phyloP scores from a whole-genome alignment of 345 rosid species.

The Eucalyptus globulus region DNA sequence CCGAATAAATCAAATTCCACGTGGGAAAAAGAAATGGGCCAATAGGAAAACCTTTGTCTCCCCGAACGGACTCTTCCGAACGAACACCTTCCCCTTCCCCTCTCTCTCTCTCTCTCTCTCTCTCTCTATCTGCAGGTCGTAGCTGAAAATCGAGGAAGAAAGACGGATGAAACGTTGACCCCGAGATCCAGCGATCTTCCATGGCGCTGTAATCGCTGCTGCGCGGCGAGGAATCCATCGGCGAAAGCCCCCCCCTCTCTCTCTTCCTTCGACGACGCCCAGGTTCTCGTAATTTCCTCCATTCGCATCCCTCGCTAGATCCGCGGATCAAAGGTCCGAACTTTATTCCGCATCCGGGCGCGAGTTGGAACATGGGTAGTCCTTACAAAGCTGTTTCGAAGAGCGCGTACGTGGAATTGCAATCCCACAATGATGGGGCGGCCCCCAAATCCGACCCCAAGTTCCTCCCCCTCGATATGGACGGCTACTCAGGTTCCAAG shows the following conservation, averaged over 20 bases:
- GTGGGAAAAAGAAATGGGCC: not conserved
- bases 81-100: not conserved
- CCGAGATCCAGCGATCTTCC: not conserved
- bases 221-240: not conserved
- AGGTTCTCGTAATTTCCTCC: not conserved
- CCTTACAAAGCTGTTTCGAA: conserved; percentile 54
- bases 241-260: not conserved
- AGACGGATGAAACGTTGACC: conserved; percentile 5
- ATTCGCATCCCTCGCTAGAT: not conserved
- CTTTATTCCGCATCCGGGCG: not conserved
- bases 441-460: conserved; percentile 15
- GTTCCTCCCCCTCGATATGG: conserved; percentile 30
- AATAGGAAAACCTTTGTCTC: not conserved
- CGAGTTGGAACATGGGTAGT: conserved; percentile 35
- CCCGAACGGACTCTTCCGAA: not conserved
- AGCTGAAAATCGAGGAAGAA: not conserved
- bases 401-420: conserved; percentile 44
- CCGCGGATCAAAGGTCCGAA: not conserved
- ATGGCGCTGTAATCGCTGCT: not conserved
- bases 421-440: conserved; percentile 17
- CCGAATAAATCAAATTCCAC: not conserved
- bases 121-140: not conserved
- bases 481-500: conserved; percentile 12
- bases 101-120: not conserved
- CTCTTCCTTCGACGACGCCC: not conserved